These are phyloP conservation scores for Fraxinus xanthoxyloides DNA, from an alignment of 305 asterid species.

Conservation along the genomic window DNA sequence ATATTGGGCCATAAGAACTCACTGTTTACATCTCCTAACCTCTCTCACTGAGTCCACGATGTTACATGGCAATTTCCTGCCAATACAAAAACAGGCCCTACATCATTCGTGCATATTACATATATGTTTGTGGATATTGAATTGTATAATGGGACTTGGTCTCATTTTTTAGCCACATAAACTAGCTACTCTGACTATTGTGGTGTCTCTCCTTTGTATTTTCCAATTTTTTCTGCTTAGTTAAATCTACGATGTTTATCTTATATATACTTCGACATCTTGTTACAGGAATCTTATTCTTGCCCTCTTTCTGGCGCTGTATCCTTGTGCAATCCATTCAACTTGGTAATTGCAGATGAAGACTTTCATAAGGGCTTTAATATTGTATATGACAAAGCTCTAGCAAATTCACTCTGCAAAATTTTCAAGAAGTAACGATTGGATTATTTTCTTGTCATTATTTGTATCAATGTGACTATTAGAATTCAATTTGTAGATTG, in stretches of 20 bases:
- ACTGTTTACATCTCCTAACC: not conserved
- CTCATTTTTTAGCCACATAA: not conserved
- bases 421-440: conserved; percentile 63
- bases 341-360: conserved; percentile 88
- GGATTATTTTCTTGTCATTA: not conserved
- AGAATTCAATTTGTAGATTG: not conserved
- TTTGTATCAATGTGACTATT: not conserved
- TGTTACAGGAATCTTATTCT: conserved; percentile 71
- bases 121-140: not conserved
- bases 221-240: not conserved
- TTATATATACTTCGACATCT: conserved; percentile 13
- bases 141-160: not conserved
- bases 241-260: conserved; percentile 9
- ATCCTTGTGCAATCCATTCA: conserved; percentile 93
- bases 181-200: not conserved
- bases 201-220: conserved; percentile 3
- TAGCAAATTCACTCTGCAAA: conserved; percentile 72
- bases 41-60: not conserved
- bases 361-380: conserved; percentile 94
- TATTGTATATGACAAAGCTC: conserved; percentile 83
- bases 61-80: not conserved
- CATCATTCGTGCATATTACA: not conserved
- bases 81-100: not conserved
- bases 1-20: not conserved
- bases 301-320: conserved; percentile 93